Evolutionary conservation across 140 eudicot genomes (phyloP).

Genomic region (Erigeron philadelphicus): DNA sequence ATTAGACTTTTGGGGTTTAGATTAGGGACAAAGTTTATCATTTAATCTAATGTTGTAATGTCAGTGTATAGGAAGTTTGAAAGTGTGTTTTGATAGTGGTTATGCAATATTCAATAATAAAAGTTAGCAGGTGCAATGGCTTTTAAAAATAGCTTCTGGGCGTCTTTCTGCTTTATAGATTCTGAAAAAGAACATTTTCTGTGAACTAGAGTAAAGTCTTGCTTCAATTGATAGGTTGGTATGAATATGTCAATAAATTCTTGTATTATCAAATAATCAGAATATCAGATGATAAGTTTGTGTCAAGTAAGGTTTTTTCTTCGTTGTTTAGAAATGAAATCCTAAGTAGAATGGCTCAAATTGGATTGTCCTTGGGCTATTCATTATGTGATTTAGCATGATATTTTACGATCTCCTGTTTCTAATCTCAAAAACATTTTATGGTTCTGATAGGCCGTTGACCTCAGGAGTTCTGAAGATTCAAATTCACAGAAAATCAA

Average conservation of each 20-base stretch:
- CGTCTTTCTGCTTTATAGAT: background rate
- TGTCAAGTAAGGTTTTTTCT: too few relatives aligned
- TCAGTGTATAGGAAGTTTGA: background rate
- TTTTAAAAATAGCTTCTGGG: background rate
- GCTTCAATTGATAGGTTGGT: too few relatives aligned
- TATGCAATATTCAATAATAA: background rate
- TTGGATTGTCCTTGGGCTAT: background rate
- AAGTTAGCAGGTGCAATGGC: background rate
- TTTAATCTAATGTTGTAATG: background rate
- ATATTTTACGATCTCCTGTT: background rate
- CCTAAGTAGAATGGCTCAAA: background rate
- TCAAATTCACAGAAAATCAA: conserved; percentile 39
- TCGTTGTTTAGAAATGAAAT: background rate
- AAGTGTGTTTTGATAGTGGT: background rate
- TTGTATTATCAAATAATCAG: too few relatives aligned
- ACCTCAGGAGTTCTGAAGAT: conserved; percentile 65
- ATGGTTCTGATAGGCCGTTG: conserved; percentile 56
- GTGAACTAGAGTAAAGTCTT: too few relatives aligned
- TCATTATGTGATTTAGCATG: background rate
- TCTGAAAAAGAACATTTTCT: background rate
- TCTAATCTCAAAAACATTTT: conserved; percentile 8
- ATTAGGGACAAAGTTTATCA: background rate
- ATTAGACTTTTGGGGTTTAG: background rate
- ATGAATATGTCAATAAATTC: too few relatives aligned
- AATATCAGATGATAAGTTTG: too few relatives aligned